Conservation (phyloP, 345 rosid genomes). For the Boechera divaricarpa region DNA sequence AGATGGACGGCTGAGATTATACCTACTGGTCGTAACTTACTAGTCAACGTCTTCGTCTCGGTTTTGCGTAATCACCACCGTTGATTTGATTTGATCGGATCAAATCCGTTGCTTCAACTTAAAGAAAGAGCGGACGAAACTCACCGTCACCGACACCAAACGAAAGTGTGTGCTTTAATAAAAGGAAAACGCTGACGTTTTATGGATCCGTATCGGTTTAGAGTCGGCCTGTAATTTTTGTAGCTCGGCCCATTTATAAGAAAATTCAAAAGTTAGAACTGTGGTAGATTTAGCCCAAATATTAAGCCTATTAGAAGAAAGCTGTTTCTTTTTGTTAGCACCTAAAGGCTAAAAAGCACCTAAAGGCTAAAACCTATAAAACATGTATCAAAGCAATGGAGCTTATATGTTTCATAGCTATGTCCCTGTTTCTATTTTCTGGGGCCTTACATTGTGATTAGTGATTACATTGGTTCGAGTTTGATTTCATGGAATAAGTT, state of each 20-base stretch:
- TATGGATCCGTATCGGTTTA: not conserved
- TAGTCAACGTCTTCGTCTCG: conserved; percentile 40
- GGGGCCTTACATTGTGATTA: not conserved
- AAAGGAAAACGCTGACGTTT: not conserved
- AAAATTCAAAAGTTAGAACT: not conserved
- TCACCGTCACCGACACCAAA: conserved; percentile 37
- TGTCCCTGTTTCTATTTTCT: too few species aligned
- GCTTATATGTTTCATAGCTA: too few species aligned
- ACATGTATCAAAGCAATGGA: too few species aligned
- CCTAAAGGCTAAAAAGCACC: too few species aligned
- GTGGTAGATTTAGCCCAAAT: not conserved
- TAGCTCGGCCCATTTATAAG: not conserved
- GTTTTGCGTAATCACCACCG: conserved; percentile 37
- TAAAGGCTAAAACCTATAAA: too few species aligned
- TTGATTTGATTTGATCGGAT: conserved; percentile 25
- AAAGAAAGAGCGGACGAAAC: conserved; percentile 39
- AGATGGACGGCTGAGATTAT: conserved; percentile 28
- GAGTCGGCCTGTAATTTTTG: not conserved
- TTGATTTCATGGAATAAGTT: not conserved
- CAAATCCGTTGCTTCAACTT: conserved; percentile 37
- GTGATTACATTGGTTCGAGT: not conserved
- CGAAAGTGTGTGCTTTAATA: not conserved
- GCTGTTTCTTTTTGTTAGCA: not conserved
- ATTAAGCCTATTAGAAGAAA: not conserved
- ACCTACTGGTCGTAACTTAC: conserved; percentile 3